Evolutionary conservation across 179 eudicot genomes (phyloP), one percentile per base, ranked within the genome.

Genomic region (Actinidia arguta): DNA sequence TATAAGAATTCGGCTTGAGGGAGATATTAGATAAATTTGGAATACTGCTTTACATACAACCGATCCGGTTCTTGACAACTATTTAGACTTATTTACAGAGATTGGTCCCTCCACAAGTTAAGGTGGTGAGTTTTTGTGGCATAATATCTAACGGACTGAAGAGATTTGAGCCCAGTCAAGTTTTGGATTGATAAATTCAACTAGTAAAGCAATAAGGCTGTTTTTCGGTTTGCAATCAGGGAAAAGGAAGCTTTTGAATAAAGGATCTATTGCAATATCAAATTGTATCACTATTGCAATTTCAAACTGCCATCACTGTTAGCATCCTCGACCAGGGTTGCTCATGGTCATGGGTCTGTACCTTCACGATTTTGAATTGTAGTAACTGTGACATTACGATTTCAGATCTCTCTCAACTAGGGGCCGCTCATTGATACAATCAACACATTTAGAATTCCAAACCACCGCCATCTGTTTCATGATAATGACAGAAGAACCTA

Each of bases 181-280:
- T 4, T 14, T 51, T 58, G 17, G 72, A 73, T 25, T 13, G 22
- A 73, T 24, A 0, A 56, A 25, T 12, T 3, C 31, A 54, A 14
- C n/a, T 54, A 42, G 22, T 6, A 22, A 1, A 9, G 50, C 39
- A 48, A 17, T 3, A 61, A 22, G 36, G 2, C 59, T 73, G n/a
- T 5, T 51, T 51, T 10, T 27, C 22, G 70, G 52, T 25, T 51
- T 50, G 13, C 16, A 54, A 46, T 55, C 17, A n/a, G 85, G 88
- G 75, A 85, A 85, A 59, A 85, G 78, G 80, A 82, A 82, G 74
- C 79, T 85, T 47, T n/a, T 75, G 69, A 79, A 75, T 24, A 79
- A 58, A 39, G 27, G 7, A 59, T 79, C 78, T n/a, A n/a, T n/a
- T n/a, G n/a, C n/a, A n/a, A n/a, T n/a, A n/a, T n/a, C n/a, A n/a